Percentiles rank a stretch among this genome's conserved stretches.
phyloP scores from a whole-genome alignment of 345 rosid genomes.

The Brassica juncea region DNA sequence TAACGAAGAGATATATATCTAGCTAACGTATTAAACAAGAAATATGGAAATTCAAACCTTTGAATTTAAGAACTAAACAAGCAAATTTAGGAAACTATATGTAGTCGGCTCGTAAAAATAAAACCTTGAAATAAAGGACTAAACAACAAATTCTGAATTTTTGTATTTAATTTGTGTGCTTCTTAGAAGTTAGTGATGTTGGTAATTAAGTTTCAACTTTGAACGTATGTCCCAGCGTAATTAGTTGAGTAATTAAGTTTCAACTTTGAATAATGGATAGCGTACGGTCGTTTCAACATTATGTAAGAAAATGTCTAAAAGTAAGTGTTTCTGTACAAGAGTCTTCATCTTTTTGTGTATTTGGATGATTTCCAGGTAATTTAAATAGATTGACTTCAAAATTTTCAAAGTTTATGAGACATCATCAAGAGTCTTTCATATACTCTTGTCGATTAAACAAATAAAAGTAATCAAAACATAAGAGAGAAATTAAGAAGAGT shows the following conservation, averaged over 20 bases:
- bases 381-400: not conserved
- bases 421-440: too few relatives aligned
- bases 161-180: constrained; percentile 9
- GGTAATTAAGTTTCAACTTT: constrained; percentile 25
- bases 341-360: not conserved
- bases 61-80: not conserved
- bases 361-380: not conserved
- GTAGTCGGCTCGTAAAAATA: not conserved
- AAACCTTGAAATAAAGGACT: not conserved
- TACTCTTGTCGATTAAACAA: too few relatives aligned
- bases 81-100: not conserved
- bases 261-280: constrained; percentile 4
- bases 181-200: constrained; percentile 14
- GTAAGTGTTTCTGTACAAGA: not conserved
- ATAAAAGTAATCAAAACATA: too few relatives aligned
- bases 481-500: too few relatives aligned
- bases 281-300: not conserved
- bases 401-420: constrained; percentile 4
- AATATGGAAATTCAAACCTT: constrained; percentile 17
- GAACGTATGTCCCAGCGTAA: constrained; percentile 5
- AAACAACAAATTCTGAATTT: not conserved
- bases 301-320: not conserved
- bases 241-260: not conserved
- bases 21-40: constrained; percentile 24
- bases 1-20: not conserved